Evolutionary conservation across 192 early-diverging fungal genomes (phyloP), one percentile per base, ranked within the genome.

Genomic region (Lunasporangiospora selenospora): DNA sequence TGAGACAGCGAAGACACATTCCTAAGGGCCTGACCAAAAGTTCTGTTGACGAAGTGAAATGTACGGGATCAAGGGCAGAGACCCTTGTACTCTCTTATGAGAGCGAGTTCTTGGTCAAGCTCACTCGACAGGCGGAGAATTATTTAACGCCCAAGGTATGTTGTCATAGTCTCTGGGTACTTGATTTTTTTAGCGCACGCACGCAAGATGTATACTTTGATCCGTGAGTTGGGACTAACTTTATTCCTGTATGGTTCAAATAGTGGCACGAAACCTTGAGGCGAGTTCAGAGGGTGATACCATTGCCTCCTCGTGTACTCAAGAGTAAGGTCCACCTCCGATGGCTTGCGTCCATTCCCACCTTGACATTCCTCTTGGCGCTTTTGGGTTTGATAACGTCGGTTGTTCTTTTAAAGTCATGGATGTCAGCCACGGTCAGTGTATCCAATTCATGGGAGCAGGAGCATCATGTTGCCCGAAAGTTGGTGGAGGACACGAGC

Each of bases 321-420:
- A 47, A 55, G 27, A 67, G 65, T 18, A 57, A 41, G 26, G 61
- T 73, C 11, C 26, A 55, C 32, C 27, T 73, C 27, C 34, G 69
- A 7, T 73, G 69, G 69, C 6, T 73, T 24, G 60, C 69, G 19
- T 33, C 69, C 4, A 52, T 62, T 13, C 69, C 60, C 3, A 73
- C 62, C 39, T 15, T 73, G 34, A 51, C 54, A 4, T 56, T 38
- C 15, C n/a, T 73, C 9, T 26, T 73, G 15, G 59, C 69, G 18
- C 30, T 73, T 30, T 6, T 63, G 27, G 7, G 11, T 3, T 29
- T 63, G 18, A 48, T 29, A 11, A 24, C 39, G 26, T 16, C 60
- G 9, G n/a, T n/a, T 47, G 33, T 23, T 38, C 57, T 3, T 46
- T 37, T 26, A 34, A 53, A 26, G 15, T 43, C 11, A 38, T 40